phyloP scores from a whole-genome alignment of 1,284 basidiomycete genomes.

The Cutaneotrichosporon cavernicola region DNA sequence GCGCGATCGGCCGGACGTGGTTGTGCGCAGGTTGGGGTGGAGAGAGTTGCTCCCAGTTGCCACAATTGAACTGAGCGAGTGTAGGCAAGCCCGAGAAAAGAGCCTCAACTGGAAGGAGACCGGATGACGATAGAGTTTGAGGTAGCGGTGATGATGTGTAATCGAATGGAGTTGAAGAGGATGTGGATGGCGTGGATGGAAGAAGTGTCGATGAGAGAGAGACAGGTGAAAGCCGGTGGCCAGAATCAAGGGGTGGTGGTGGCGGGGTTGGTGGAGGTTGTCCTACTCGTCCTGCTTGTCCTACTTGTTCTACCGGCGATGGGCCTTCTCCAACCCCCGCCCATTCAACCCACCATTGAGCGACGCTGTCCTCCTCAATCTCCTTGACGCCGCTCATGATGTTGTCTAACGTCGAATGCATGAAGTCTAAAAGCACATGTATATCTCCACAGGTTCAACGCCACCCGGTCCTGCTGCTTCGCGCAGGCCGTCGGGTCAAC shows the following conservation, averaged over 20 bases:
- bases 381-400: neutral
- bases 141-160: neutral
- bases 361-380: neutral
- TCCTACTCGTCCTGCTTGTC: neutral
- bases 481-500: neutral
- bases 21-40: neutral
- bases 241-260: constrained; percentile 1
- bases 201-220: neutral
- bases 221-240: neutral
- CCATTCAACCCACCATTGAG: neutral
- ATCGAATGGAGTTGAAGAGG: neutral
- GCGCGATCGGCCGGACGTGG: constrained; percentile 4
- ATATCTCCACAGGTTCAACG: neutral
- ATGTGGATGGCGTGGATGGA: constrained; percentile 4
- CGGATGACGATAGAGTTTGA: neutral
- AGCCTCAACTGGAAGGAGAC: neutral
- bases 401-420: neutral
- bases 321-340: neutral
- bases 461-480: neutral
- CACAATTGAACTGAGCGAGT: neutral
- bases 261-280: neutral
- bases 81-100: neutral
- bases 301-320: too few relatives aligned
- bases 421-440: constrained; percentile 5
- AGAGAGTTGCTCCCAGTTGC: neutral